Base-by-base conservation (phyloP, 768 basidiomycete species). In the Gloeophyllum trabeum region DNA sequence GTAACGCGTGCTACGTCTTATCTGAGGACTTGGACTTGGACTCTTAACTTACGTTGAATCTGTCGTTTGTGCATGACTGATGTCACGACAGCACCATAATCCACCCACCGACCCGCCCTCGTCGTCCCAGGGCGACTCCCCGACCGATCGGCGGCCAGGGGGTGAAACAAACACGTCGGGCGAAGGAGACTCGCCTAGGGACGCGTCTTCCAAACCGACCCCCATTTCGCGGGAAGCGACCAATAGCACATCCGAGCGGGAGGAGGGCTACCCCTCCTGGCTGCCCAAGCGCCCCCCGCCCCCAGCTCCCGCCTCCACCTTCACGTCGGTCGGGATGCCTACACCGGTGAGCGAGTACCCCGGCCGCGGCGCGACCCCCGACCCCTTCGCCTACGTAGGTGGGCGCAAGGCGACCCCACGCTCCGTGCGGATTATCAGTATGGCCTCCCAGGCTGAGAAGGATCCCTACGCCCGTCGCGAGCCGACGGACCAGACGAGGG, bases 241-340 rank as follows among this genome's bases (percentile, higher is more conserved):
- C 16, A 32, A 10, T 16, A 16, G 28, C 16, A n/a, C n/a, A n/a
- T 32, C 28, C 16, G 28, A 32, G 16, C 28, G 28, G 10, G 28
- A 32, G 28, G 82, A 84, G 49, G 79, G 79, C 12, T 90, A 90
- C 55, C 87, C 87, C 2, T 79, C 82, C 19, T 90, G 87, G 87
- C 76, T 90, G 1, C 87, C 87, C 14, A 75, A 66, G 45, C 71
- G 87, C 12, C 87, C 88, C 2, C 78, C 77, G 13, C 82, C 76
- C 1, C 87, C 87, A 0, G 75, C 75, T 5, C 87, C 88, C 3
- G 72, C 73, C 3, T 82, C 81, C 6, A 85, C 81, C 5, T 74
- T 72, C 21, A 63, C 70, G 38, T 67, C 65, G n/a, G 56, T 62
- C 42, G 53, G 58, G 51, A 49, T 50, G 5, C 60, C 61, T 21